phyloP scores from a whole-genome alignment of 2,329 filamentous ascomycete genomes.

The Claviceps digitariae region DNA sequence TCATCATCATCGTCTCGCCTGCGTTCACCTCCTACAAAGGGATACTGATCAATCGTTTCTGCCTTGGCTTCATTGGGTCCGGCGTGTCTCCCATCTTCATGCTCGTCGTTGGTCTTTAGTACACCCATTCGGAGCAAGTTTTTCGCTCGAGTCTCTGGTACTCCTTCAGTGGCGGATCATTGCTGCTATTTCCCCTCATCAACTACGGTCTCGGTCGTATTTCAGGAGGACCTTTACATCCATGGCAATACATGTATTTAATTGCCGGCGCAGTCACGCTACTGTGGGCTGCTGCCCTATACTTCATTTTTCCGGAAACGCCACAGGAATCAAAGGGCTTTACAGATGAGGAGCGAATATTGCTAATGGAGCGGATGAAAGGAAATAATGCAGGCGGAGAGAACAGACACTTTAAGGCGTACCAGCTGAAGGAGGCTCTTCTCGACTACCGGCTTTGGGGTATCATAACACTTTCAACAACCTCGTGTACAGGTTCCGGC shows the following conservation, averaged over 20 bases:
- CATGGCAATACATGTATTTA: conserved; percentile 23
- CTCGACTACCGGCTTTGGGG: conserved; percentile 16
- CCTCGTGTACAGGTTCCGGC: conserved; percentile 17
- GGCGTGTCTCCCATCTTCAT: conserved; percentile 22
- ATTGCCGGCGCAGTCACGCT: conserved; percentile 19
- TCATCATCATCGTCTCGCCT: conserved; percentile 12
- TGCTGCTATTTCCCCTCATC: conserved; percentile 19
- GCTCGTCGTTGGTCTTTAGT: conserved; percentile 25
- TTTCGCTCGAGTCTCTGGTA: conserved; percentile 15
- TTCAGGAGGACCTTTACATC: conserved; percentile 11
- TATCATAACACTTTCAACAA: conserved; percentile 16
- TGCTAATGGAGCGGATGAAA: conserved; percentile 15
- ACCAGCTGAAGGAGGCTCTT: conserved; percentile 16
- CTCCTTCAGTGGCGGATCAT: conserved; percentile 23
- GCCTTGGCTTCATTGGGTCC: conserved; percentile 23
- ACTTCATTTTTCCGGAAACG: conserved; percentile 16
- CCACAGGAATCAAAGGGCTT: conserved; percentile 18
- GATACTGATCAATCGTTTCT: conserved; percentile 22
- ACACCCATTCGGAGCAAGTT: conserved; percentile 24
- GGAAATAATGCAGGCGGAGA: conserved; percentile 16
- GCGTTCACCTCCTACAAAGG: conserved; percentile 13
- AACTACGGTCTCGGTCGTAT: conserved; percentile 22
- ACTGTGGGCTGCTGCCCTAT: conserved; percentile 14
- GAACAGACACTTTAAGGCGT: conserved; percentile 14
- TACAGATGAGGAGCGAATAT: conserved; percentile 14